These are phyloP conservation scores for Globisporangium perplexum DNA, from an alignment of 352 stramenopile genomes.

Conservation along the genomic window DNA sequence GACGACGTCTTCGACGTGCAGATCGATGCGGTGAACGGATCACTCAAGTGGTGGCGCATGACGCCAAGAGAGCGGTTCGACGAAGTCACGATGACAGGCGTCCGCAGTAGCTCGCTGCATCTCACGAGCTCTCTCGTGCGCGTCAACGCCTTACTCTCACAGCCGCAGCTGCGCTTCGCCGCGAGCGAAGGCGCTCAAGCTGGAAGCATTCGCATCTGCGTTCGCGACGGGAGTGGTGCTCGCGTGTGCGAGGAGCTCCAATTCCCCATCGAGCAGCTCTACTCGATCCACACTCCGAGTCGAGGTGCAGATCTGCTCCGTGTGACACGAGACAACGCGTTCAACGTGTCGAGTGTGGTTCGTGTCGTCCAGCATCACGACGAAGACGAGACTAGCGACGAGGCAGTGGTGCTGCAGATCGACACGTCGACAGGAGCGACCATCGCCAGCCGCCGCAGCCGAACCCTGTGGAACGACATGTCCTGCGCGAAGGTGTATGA, in stretches of 20 bases:
- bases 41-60: conserved; percentile 14
- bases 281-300: conserved; percentile 2
- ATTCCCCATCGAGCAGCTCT: conserved; percentile 14
- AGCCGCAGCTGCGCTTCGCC: conserved; percentile 21
- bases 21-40: conserved; percentile 20
- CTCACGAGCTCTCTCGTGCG: conserved; percentile 19
- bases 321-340: conserved; percentile 1
- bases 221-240: conserved; percentile 21
- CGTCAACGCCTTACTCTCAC: conserved; percentile 24
- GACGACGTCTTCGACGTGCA: conserved; percentile 31
- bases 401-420: conserved; percentile 16
- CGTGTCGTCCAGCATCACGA: conserved; percentile 6
- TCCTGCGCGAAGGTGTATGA: conserved; percentile 7
- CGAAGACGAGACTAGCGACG: background rate
- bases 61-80: conserved; percentile 19
- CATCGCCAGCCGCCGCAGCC: background rate
- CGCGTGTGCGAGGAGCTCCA: conserved; percentile 17
- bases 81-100: conserved; percentile 15
- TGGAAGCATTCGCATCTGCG: conserved; percentile 16
- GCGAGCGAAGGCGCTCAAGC: background rate
- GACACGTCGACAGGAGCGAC: conserved; percentile 13
- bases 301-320: conserved; percentile 1
- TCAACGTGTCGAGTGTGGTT: conserved; percentile 21
- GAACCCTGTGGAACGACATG: background rate
- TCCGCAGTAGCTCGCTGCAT: conserved; percentile 6